Conservation (phyloP, 176 grass and related monocot genomes). For the sorghum (Sorghum bicolor) region DNA sequence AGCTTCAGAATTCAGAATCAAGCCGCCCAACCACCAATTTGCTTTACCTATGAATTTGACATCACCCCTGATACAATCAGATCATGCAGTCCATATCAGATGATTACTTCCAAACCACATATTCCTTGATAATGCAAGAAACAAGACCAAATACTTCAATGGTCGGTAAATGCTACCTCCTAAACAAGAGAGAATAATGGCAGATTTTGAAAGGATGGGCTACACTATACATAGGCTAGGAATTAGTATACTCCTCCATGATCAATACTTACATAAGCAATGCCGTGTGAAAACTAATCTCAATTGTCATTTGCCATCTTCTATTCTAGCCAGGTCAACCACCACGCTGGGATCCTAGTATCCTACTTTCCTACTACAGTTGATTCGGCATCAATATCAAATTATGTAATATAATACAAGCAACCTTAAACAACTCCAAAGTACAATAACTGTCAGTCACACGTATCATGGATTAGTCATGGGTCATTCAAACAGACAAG, state of each 20-base stretch:
- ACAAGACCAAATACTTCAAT: neutral
- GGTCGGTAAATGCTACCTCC: neutral
- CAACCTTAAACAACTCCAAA: neutral
- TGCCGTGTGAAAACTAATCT: neutral
- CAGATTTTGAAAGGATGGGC: neutral
- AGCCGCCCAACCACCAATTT: neutral
- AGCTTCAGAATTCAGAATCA: neutral
- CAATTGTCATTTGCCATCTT: neutral
- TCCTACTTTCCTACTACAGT: neutral
- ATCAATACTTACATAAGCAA: neutral
- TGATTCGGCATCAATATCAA: neutral
- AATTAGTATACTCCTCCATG: neutral
- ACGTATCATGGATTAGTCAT: neutral
- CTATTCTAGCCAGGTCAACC: neutral
- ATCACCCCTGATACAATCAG: neutral
- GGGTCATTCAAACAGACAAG: slow-evolving; percentile 26
- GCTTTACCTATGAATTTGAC: neutral
- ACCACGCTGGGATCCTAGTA: neutral
- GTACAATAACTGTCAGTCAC: neutral
- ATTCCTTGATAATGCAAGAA: neutral
- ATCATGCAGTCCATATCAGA: neutral
- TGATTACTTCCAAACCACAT: neutral
- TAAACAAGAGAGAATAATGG: neutral
- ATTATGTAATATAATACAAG: neutral
- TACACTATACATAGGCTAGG: neutral